Conservation (phyloP, 805 yeast genomes). For the Wickerhamiella kurtzmanii region DNA sequence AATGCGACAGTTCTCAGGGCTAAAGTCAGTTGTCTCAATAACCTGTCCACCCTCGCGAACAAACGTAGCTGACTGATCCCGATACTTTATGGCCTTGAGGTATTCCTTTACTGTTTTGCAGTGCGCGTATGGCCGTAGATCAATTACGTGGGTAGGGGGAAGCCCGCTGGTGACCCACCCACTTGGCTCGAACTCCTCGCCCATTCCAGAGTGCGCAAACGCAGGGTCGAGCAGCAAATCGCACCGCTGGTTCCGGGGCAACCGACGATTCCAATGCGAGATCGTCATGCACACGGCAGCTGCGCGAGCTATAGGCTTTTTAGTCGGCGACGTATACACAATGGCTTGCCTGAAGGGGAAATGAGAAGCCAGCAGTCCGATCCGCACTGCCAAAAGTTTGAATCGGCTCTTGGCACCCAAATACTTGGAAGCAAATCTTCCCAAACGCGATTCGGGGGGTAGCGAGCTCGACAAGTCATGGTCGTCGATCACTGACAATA, state of each 20-base stretch:
- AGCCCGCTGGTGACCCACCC: constrained; percentile 29
- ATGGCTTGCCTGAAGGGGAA: constrained; percentile 35
- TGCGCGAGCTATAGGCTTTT: constrained; percentile 30
- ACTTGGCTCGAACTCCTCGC: constrained; percentile 26
- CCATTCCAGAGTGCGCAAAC: constrained; percentile 25
- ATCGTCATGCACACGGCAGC: constrained; percentile 31
- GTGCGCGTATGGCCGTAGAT: constrained; percentile 28
- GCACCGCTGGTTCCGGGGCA: constrained; percentile 23
- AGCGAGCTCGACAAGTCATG: constrained; percentile 30
- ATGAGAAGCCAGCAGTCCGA: constrained; percentile 33
- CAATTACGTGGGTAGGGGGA: constrained; percentile 32
- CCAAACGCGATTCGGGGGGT: constrained; percentile 21
- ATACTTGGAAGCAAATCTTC: constrained; percentile 17
- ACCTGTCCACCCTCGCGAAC: constrained; percentile 27
- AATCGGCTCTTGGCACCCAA: constrained; percentile 26
- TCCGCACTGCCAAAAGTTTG: constrained; percentile 28
- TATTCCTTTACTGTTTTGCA: constrained; percentile 26
- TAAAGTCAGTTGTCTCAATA: constrained; percentile 26
- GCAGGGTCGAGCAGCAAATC: constrained; percentile 30
- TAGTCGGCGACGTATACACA: constrained; percentile 29
- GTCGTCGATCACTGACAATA: constrained; percentile 27
- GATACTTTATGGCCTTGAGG: constrained; percentile 31
- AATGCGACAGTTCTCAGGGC: constrained; percentile 23
- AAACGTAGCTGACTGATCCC: constrained; percentile 29
- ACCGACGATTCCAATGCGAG: constrained; percentile 26